Evolutionary conservation across 768 basidiomycete genomes (phyloP).

Genomic region (Leccinellum luteum): DNA sequence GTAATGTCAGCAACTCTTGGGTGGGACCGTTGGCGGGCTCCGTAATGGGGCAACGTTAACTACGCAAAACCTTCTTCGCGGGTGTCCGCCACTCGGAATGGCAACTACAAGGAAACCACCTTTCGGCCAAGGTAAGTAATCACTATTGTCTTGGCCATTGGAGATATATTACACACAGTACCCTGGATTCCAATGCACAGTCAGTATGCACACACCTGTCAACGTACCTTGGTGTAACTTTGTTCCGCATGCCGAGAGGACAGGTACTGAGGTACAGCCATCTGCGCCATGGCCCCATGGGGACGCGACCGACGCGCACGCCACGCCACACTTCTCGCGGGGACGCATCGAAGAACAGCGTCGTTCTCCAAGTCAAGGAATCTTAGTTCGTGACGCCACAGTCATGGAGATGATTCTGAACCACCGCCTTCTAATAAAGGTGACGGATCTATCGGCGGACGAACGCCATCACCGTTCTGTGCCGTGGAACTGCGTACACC

Average conservation of each 20-base stretch:
- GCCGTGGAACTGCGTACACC: conserved; percentile 24
- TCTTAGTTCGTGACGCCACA: conserved; percentile 33
- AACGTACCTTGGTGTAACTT: not conserved
- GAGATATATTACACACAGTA: conserved; percentile 1
- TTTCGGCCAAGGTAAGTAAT: conserved; percentile 19
- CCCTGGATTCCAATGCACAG: conserved; percentile 1
- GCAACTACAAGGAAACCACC: conserved; percentile 11
- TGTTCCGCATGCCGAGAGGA: conserved; percentile 11
- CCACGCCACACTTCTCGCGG: not conserved
- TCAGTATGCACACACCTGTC: conserved; percentile 5
- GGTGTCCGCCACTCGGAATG: conserved; percentile 8
- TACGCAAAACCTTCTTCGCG: conserved; percentile 1
- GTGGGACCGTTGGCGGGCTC: not conserved
- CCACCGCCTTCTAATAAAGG: conserved; percentile 15
- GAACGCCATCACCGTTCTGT: not conserved
- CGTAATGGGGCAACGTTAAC: conserved; percentile 5
- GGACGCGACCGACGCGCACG: not conserved
- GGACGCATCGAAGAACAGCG: conserved; percentile 27
- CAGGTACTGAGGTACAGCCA: not conserved
- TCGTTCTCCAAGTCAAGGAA: conserved; percentile 26
- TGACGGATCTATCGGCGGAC: conserved; percentile 7
- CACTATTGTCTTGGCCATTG: conserved; percentile 17
- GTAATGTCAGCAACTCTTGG: conserved; percentile 1
- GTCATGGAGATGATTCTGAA: conserved; percentile 51
- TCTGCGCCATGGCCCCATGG: not conserved